Conservation (phyloP, 208 protist species). For the Vickermania ingenoplastis region DNA sequence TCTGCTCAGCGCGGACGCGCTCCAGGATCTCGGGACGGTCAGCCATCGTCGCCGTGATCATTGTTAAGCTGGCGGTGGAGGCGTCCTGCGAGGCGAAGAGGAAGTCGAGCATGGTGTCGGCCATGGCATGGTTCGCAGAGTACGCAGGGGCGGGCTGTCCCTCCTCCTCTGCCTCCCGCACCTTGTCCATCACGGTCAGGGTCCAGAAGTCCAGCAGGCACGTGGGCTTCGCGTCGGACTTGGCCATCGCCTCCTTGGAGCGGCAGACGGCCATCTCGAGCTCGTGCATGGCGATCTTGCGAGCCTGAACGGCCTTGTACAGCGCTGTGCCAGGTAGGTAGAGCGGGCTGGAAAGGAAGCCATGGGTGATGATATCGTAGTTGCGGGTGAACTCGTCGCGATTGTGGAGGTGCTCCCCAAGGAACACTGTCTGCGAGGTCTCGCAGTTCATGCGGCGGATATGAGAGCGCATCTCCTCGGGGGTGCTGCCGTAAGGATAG, state of each 20-base stretch:
- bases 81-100: slow-evolving; percentile 91
- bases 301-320: slow-evolving; percentile 84
- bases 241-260: slow-evolving; percentile 64
- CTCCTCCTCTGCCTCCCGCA: slow-evolving; percentile 62
- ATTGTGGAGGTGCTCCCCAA: slow-evolving; percentile 86
- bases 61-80: slow-evolving; percentile 77
- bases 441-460: slow-evolving; percentile 89
- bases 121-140: slow-evolving; percentile 78
- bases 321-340: slow-evolving; percentile 88
- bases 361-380: slow-evolving; percentile 91
- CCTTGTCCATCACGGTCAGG: slow-evolving; percentile 50
- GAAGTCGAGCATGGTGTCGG: slow-evolving; percentile 88
- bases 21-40: slow-evolving; percentile 84
- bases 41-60: slow-evolving; percentile 80
- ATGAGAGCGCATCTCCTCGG: slow-evolving; percentile 70
- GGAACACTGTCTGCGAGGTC: slow-evolving; percentile 89
- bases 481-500: slow-evolving; percentile 38
- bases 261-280: slow-evolving; percentile 72
- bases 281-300: slow-evolving; percentile 75
- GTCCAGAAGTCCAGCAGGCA: slow-evolving; percentile 92
- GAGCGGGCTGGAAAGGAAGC: slow-evolving; percentile 86
- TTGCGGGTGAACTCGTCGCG: slow-evolving; percentile 78
- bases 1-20: slow-evolving; percentile 83
- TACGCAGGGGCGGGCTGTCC: slow-evolving; percentile 58
- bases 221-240: slow-evolving; percentile 62